Evolutionary conservation across 441 rosid genomes (phyloP).

Genomic region (Arabidopsis hybrid): DNA sequence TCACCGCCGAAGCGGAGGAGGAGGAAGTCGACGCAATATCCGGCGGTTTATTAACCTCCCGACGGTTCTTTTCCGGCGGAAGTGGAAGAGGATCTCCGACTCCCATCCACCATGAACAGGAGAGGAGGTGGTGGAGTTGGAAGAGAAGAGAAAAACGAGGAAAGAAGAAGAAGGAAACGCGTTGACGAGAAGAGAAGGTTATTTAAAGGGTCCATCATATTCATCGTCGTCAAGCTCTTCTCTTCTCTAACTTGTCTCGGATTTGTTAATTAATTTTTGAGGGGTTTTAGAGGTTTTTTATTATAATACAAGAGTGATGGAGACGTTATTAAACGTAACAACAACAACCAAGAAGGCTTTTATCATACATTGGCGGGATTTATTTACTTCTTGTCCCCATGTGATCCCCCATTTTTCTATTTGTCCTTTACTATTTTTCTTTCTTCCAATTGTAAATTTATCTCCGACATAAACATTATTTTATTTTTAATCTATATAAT

Average conservation of each 20-base stretch:
- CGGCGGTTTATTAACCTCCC: conserved; percentile 32
- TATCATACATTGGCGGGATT: conserved; percentile 33
- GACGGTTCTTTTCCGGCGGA: conserved; percentile 17
- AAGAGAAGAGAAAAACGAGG: conserved; percentile 30
- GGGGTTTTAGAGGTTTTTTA: conserved; percentile 19
- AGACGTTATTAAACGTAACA: conserved; percentile 34
- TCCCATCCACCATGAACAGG: conserved; percentile 51
- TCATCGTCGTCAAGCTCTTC: conserved; percentile 40
- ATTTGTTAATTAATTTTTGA: conserved; percentile 32
- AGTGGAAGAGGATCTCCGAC: conserved; percentile 44
- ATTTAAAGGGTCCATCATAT: conserved; percentile 42
- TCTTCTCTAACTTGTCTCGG: conserved; percentile 26
- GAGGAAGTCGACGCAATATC: conserved; percentile 36
- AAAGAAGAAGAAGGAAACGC: conserved; percentile 47
- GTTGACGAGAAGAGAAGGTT: conserved; percentile 39
- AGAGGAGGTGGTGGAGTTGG: not conserved
- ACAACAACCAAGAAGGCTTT: conserved; percentile 20
- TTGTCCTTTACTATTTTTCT: not conserved
- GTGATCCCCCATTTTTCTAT: not conserved
- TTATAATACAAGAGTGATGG: conserved; percentile 32
- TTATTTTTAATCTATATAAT: too few relatives aligned
- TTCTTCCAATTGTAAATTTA: not conserved
- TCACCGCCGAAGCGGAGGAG: conserved; percentile 17
- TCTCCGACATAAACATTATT: not conserved
- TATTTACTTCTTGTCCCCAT: conserved; percentile 6